Base-by-base conservation (phyloP, 2,329 filamentous ascomycete genomes). In the Penicillium sp. region DNA sequence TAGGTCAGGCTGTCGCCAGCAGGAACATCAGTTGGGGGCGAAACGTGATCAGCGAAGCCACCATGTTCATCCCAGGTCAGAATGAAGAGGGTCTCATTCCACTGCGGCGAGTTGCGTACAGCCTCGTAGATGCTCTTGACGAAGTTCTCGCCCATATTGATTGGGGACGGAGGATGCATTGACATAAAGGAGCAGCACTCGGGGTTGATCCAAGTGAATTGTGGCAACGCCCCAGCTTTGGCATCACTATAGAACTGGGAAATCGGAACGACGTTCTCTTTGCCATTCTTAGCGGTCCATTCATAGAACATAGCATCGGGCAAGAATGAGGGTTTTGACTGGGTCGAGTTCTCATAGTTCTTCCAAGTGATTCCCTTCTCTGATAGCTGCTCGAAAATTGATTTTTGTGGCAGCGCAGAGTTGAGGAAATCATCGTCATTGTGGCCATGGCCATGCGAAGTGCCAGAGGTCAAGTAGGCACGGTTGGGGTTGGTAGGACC, bases 171-270 rank as follows among this genome's bases (percentile, higher is more conserved):
- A 0, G 77, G 77, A 53, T 79, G 77, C 68, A 77, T 77, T 15
- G 76, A 79, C 56, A 72, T 82, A 58, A 78, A 77, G 16, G 71
- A 71, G 60, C 81, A 80, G 69, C 81, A 80, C 56, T 77, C 76
- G 4, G 79, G 77, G 61, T 79, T 83, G 67, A 79, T 72, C 64
- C 79, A 81, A 59, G 73, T 76, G 52, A 80, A 77, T 39, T 70
- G 66, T 6, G 77, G 73, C 1, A 80, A 69, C 1, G 65, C 71
- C n/a, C 78, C 78, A 6, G 71, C 70, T 8, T 68, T 61, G 5
- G 78, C 78, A 59, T 80, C 78, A 4, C 60, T 58, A 62, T 75
- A 80, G 61, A 80, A 80, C 38, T 75, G 63, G 18, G 72, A 65
- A 4, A 79, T 60, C 1, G 72, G 68, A 18, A 71, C 63, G 40